phyloP scores from a whole-genome alignment of 139 green algal species.

The Chlorella sp. region DNA sequence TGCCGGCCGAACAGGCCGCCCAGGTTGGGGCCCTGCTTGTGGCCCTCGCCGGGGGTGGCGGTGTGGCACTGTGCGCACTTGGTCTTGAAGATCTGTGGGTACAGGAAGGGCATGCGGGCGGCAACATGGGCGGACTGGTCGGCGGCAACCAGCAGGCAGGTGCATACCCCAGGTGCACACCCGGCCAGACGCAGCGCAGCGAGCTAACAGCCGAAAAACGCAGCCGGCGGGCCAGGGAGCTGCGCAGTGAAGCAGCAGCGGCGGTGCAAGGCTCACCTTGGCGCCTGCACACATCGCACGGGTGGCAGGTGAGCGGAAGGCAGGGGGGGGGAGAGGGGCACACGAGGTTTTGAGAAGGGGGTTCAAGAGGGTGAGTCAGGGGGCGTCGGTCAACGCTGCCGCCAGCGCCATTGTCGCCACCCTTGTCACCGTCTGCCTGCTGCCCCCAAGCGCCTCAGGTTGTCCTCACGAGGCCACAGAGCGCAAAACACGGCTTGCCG shows the following conservation, averaged over 20 bases:
- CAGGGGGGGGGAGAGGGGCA: not conserved
- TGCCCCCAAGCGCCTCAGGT: not conserved
- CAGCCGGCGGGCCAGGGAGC: not conserved
- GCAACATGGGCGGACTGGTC: not conserved
- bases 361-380: no score
- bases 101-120: not conserved
- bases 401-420: no score
- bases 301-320: not conserved
- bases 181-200: not conserved
- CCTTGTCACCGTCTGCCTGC: not conserved
- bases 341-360: not conserved
- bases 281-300: not conserved
- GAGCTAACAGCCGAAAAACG: not conserved
- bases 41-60: constrained; percentile 89
- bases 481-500: not conserved
- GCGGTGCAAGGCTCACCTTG: not conserved
- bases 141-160: not conserved
- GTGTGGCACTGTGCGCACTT: constrained; percentile 98
- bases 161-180: not conserved
- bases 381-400: no score
- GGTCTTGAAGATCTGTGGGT: constrained; percentile 93
- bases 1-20: constrained; percentile 93
- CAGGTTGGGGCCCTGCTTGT: constrained; percentile 99
- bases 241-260: not conserved
- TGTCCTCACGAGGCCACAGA: not conserved